Conservation (phyloP, 768 basidiomycete genomes). For the Tephrocybe sp. region DNA sequence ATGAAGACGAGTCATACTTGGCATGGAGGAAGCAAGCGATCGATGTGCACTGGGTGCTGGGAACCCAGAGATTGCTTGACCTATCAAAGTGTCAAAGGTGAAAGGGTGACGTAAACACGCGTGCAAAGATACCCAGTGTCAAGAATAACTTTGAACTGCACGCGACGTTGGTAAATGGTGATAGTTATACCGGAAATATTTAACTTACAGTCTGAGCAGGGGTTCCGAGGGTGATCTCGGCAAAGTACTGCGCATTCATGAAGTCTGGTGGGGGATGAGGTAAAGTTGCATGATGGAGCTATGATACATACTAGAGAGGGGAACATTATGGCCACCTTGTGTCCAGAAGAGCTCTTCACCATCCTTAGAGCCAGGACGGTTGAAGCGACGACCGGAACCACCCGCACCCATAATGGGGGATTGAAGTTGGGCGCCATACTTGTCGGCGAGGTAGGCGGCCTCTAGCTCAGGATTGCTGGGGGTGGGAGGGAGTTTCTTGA, state of each 20-base stretch:
- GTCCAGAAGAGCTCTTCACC: conserved; percentile 76
- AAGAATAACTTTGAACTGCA: conserved; percentile 88
- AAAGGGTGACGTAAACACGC: not conserved
- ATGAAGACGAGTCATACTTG: conserved; percentile 82
- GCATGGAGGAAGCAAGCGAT: conserved; percentile 93
- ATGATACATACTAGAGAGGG: conserved; percentile 73
- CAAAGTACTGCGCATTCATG: conserved; percentile 97
- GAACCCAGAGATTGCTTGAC: conserved; percentile 94
- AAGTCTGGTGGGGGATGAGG: conserved; percentile 60
- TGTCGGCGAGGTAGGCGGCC: conserved; percentile 87
- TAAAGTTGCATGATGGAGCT: not conserved
- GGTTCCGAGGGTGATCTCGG: conserved; percentile 79
- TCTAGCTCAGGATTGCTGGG: conserved; percentile 64
- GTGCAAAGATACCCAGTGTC: conserved; percentile 69
- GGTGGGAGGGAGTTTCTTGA: conserved; percentile 77
- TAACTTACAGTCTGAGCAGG: conserved; percentile 75
- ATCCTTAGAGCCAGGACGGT: conserved; percentile 31
- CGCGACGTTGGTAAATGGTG: not conserved
- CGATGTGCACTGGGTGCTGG: conserved; percentile 74
- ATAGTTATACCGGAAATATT: not conserved
- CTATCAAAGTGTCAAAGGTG: conserved; percentile 32
- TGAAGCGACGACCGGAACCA: conserved; percentile 63
- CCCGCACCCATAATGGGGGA: conserved; percentile 72
- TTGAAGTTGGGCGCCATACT: conserved; percentile 69
- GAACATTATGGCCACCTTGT: conserved; percentile 85